These are phyloP conservation scores for Sextonia rubra DNA, from an alignment of 164 flowering plant species.

Conservation along the genomic window DNA sequence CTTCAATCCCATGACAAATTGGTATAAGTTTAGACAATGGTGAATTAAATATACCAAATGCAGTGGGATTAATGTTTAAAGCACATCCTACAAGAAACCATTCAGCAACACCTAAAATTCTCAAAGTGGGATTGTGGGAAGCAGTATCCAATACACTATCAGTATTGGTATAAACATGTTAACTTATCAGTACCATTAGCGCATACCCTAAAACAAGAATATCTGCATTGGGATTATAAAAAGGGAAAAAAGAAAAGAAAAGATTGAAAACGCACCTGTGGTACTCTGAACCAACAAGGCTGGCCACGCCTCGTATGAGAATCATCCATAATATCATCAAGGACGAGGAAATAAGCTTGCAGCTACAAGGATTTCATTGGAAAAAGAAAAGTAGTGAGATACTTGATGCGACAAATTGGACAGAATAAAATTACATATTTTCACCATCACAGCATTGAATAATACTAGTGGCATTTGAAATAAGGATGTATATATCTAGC, in stretches of 20 bases:
- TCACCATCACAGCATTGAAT: neutral
- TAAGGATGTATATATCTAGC: neutral
- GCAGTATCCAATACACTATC: neutral
- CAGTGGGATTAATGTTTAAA: neutral
- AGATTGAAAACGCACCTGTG: conserved; percentile 43
- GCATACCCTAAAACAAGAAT: neutral
- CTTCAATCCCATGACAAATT: too few species aligned
- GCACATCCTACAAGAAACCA: neutral
- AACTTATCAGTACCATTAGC: neutral
- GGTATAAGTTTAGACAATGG: too few species aligned
- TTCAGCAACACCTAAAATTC: too few species aligned
- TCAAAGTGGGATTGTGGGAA: neutral
- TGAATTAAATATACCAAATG: neutral
- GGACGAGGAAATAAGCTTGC: conserved; percentile 93
- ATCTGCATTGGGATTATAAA: too few species aligned
- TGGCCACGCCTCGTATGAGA: conserved; percentile 89
- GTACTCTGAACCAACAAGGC: conserved; percentile 85
- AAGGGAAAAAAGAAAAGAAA: too few species aligned
- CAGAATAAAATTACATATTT: too few species aligned
- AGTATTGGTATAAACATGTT: neutral
- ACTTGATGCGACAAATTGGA: neutral
- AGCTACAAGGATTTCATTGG: conserved; percentile 46
- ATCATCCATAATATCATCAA: conserved; percentile 92
- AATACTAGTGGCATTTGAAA: neutral
- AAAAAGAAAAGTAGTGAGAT: neutral